phyloP scores from a whole-genome alignment of 768 basidiomycete species.

The Kwoniella sp. region DNA sequence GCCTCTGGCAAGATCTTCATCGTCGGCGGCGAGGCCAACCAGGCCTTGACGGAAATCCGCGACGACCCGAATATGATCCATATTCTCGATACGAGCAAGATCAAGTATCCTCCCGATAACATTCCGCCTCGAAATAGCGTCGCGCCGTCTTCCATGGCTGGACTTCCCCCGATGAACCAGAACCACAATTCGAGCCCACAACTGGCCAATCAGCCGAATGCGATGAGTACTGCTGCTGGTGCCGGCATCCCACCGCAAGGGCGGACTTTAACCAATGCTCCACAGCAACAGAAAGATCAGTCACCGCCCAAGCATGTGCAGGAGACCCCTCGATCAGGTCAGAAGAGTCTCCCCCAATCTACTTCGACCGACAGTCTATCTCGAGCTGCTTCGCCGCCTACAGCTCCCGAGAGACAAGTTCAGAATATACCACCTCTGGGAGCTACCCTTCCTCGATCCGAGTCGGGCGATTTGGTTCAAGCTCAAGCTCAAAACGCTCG shows the following conservation, averaged over 20 bases:
- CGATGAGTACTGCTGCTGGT: background rate
- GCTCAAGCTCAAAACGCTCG: background rate
- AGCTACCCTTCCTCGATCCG: constrained; percentile 27
- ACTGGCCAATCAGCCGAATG: background rate
- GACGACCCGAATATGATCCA: constrained; percentile 85
- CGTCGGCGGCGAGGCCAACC: constrained; percentile 88
- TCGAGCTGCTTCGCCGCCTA: constrained; percentile 31
- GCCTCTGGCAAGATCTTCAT: constrained; percentile 82
- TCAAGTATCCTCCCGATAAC: constrained; percentile 80
- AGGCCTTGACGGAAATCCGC: constrained; percentile 63
- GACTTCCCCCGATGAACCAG: constrained; percentile 7
- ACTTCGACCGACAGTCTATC: constrained; percentile 37
- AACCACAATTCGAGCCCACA: background rate
- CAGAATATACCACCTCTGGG: constrained; percentile 15
- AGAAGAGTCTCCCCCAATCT: constrained; percentile 22
- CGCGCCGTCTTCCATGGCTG: constrained; percentile 12
- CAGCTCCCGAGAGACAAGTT: constrained; percentile 12
- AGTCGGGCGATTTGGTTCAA: constrained; percentile 23
- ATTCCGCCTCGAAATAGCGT: constrained; percentile 54
- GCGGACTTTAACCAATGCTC: background rate
- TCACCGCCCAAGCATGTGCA: constrained; percentile 23
- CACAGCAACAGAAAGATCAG: background rate
- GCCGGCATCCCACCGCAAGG: background rate
- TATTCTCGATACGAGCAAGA: constrained; percentile 93
- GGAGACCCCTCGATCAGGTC: constrained; percentile 31